Conservation (phyloP, 192 early-diverging fungal genomes). For the Geranomyces michiganensis region DNA sequence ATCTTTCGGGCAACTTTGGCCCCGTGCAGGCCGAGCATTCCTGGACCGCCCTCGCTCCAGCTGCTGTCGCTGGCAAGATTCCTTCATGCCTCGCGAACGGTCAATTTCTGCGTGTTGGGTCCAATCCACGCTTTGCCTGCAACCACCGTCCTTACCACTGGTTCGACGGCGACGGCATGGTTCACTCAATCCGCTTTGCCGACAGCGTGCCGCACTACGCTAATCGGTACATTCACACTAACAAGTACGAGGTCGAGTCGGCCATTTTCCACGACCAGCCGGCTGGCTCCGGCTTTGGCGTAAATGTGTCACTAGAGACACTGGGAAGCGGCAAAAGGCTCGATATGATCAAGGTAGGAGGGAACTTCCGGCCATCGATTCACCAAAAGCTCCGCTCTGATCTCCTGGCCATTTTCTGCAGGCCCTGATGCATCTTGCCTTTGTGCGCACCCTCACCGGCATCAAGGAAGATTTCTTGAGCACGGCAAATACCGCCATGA, state of each 20-base stretch:
- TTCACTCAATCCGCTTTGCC: not conserved
- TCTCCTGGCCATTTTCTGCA: not conserved
- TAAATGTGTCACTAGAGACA: not conserved
- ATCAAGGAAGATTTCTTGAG: conserved; percentile 1
- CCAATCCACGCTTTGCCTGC: not conserved
- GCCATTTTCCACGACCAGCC: not conserved
- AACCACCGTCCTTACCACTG: not conserved
- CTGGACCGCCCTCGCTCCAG: not conserved
- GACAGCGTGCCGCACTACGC: not conserved
- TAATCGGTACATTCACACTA: not conserved
- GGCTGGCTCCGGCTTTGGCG: not conserved
- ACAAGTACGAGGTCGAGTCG: not conserved
- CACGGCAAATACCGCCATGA: conserved; percentile 1
- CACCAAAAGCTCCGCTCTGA: too few relatives aligned
- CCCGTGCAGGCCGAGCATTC: not conserved
- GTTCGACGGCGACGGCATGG: not conserved
- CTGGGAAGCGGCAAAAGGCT: conserved; percentile 5
- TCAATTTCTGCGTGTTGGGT: not conserved
- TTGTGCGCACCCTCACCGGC: conserved; percentile 3
- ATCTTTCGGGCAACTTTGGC: not conserved
- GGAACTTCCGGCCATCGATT: not conserved
- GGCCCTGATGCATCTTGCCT: not conserved
- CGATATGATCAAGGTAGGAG: not conserved
- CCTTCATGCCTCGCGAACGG: not conserved
- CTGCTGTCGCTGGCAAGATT: not conserved